phyloP scores from a whole-genome alignment of 2,329 filamentous ascomycete genomes.

The Penicillium thymicola region DNA sequence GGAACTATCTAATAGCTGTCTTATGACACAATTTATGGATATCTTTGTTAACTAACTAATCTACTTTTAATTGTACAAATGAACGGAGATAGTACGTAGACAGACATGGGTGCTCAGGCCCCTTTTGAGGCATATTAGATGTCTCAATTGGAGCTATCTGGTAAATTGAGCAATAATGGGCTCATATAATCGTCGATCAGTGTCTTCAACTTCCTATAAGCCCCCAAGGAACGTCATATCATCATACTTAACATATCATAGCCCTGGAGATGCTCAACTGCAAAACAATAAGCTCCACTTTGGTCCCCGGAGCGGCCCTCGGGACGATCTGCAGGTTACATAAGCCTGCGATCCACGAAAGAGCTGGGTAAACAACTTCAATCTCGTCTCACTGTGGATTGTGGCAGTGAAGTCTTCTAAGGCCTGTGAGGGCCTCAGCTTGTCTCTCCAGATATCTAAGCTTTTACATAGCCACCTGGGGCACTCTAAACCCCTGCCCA shows the following conservation, averaged over 20 bases:
- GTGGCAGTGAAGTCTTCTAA: conserved; percentile 1
- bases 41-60: not conserved
- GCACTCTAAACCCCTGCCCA: conserved; percentile 1
- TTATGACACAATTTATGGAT: not conserved
- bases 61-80: not conserved
- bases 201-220: not conserved
- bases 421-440: not conserved
- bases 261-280: not conserved
- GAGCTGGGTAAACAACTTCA: conserved; percentile 6
- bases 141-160: conserved; percentile 7
- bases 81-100: not conserved
- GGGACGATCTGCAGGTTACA: conserved; percentile 15
- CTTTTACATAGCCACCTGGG: not conserved
- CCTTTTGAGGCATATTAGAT: conserved; percentile 5
- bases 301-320: not conserved
- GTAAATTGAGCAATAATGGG: not conserved
- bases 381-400: not conserved
- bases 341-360: conserved; percentile 10
- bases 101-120: conserved; percentile 2
- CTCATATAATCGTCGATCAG: not conserved
- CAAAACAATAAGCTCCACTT: conserved; percentile 3
- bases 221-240: not conserved
- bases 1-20: too few species aligned
- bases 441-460: not conserved
- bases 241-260: not conserved